These are phyloP conservation scores for Colletotrichum nymphaeae DNA, from an alignment of 2,329 filamentous ascomycete species.

Conservation along the genomic window DNA sequence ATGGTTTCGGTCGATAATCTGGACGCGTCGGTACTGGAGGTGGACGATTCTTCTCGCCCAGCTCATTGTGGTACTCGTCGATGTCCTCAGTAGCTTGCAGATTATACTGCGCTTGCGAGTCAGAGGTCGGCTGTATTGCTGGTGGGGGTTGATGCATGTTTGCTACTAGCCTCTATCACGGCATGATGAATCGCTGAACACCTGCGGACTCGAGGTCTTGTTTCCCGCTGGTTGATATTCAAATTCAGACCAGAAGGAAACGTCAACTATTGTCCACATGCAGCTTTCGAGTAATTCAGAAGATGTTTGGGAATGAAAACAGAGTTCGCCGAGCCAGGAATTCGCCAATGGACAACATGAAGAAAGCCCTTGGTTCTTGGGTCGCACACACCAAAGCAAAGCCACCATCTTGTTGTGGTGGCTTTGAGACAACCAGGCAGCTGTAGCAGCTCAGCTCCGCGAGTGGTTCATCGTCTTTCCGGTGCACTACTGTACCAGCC, in stretches of 20 bases:
- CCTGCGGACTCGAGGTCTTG: background rate
- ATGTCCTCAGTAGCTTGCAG: conserved; percentile 44
- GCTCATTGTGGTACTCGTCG: conserved; percentile 36
- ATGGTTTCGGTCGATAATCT: conserved; percentile 46
- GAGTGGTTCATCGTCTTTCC: background rate
- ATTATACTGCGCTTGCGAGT: conserved; percentile 46
- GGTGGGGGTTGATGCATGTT: conserved; percentile 26
- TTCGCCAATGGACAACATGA: background rate
- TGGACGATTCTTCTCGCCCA: conserved; percentile 10
- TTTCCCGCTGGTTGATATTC: background rate
- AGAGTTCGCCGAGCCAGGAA: background rate
- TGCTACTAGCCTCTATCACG: background rate
- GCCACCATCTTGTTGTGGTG: background rate
- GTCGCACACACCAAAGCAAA: background rate
- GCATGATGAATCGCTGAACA: background rate
- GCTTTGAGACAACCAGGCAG: background rate
- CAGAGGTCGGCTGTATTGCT: conserved; percentile 39
- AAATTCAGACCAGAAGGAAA: background rate
- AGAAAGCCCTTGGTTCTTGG: background rate
- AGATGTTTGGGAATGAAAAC: background rate
- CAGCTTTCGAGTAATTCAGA: background rate
- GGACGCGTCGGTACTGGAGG: conserved; percentile 22
- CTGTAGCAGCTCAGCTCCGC: background rate
- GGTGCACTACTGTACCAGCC: background rate
- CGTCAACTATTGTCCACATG: no score